Percentiles rank a stretch among this genome's conserved stretches.
phyloP scores from a whole-genome alignment of 2,329 filamentous ascomycete species.

The Apiospora aurea region DNA sequence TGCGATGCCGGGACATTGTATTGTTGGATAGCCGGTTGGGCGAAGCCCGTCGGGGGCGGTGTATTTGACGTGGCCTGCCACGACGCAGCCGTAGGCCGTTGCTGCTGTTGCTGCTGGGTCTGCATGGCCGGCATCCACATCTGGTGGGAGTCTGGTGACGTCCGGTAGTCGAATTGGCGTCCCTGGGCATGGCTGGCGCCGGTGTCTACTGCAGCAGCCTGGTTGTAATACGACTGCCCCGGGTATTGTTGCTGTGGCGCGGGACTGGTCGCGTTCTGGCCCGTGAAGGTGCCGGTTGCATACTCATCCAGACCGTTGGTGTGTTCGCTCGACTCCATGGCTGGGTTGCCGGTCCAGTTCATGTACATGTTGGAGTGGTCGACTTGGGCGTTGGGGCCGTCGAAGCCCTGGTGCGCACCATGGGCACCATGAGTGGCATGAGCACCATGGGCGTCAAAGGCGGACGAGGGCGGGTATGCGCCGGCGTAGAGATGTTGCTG shows the following conservation, averaged over 20 bases:
- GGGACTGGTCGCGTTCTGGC: constrained; percentile 1
- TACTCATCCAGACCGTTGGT: neutral
- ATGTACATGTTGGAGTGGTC: constrained; percentile 18
- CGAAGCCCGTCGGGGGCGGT: neutral
- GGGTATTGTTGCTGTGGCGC: neutral
- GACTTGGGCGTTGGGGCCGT: constrained; percentile 4
- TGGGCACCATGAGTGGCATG: neutral
- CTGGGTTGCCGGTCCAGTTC: constrained; percentile 2
- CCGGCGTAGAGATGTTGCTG: constrained; percentile 2
- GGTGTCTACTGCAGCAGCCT: neutral
- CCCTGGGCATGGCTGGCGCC: constrained; percentile 1
- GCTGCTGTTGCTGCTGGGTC: constrained; percentile 34
- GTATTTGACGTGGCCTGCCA: neutral
- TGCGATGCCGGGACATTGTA: neutral
- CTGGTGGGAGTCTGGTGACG: neutral
- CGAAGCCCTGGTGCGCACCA: constrained; percentile 14
- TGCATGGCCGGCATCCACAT: constrained; percentile 25
- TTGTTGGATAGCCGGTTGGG: neutral
- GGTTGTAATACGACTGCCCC: neutral
- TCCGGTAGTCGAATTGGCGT: neutral
- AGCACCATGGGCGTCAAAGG: constrained; percentile 11
- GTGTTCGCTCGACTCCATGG: neutral
- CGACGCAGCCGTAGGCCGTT: constrained; percentile 2
- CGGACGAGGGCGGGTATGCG: neutral
- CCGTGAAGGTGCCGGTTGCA: neutral